Conservation (phyloP, 1,139 yeast species). For the Taphrina communis region DNA sequence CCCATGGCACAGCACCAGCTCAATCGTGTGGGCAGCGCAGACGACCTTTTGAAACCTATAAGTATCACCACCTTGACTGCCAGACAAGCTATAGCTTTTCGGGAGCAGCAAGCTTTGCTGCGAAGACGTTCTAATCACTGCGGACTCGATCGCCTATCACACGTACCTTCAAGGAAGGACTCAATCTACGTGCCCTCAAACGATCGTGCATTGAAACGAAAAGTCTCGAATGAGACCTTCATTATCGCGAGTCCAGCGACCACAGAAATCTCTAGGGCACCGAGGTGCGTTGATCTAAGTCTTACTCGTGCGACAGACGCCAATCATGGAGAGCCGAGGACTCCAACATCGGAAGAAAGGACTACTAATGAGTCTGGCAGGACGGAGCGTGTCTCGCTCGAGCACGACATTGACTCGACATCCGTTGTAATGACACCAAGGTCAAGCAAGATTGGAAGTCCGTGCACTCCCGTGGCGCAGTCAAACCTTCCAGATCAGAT, state of each 20-base stretch:
- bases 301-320: slow-evolving; percentile 8
- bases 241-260: neutral
- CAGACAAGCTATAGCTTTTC: neutral
- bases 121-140: neutral
- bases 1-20: slow-evolving; percentile 28
- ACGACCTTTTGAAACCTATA: neutral
- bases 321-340: slow-evolving; percentile 14
- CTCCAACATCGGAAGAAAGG: slow-evolving; percentile 9
- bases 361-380: slow-evolving; percentile 6
- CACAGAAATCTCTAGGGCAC: neutral
- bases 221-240: neutral
- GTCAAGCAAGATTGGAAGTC: neutral
- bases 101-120: slow-evolving; percentile 13
- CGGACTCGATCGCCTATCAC: neutral
- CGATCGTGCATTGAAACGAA: neutral
- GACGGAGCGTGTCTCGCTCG: slow-evolving; percentile 3
- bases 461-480: neutral
- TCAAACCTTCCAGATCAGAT: neutral
- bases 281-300: neutral
- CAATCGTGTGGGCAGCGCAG: neutral
- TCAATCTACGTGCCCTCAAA: too few relatives aligned
- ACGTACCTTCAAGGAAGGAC: neutral
- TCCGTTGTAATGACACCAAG: neutral
- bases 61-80: neutral
- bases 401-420: slow-evolving; percentile 3